Percentiles rank a stretch among this genome's conserved stretches.
Evolutionary conservation across 2,329 filamentous ascomycete species (phyloP).

Genomic region (Erysiphe pisi): DNA sequence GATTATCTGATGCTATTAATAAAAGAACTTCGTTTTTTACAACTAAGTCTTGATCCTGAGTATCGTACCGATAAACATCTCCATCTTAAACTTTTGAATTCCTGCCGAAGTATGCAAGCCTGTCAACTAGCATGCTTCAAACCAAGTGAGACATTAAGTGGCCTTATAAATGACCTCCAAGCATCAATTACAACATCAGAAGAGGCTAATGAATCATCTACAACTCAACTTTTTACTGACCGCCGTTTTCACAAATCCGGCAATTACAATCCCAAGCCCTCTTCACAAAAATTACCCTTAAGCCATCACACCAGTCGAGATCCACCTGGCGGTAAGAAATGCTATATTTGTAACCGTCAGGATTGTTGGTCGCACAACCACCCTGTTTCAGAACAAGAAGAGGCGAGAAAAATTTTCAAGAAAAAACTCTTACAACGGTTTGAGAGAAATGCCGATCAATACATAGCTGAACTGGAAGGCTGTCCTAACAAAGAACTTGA

Average conservation of each 20-base stretch:
- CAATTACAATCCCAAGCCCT: background rate
- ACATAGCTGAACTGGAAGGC: background rate
- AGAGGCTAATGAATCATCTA: background rate
- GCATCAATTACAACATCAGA: background rate
- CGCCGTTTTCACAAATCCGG: background rate
- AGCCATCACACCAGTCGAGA: background rate
- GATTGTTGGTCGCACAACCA: background rate
- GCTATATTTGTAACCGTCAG: background rate
- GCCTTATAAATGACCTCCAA: slow-evolving; percentile 4
- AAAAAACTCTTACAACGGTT: background rate
- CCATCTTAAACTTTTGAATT: slow-evolving; percentile 10
- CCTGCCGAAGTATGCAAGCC: background rate
- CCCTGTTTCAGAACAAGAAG: background rate
- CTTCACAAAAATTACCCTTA: background rate
- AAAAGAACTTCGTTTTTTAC: background rate
- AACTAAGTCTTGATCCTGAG: slow-evolving; percentile 5
- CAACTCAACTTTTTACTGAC: slow-evolving; percentile 4
- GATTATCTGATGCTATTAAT: no score
- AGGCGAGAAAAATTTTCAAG: background rate
- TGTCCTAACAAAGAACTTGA: background rate
- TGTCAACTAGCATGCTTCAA: slow-evolving; percentile 11
- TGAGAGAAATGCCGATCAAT: background rate
- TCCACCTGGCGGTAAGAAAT: background rate
- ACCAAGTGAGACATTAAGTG: slow-evolving; percentile 13
- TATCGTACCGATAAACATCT: slow-evolving; percentile 7